A percentile compares a stretch with the other conserved stretches of the same genome.
Evolutionary conservation across 805 yeast genomes (phyloP).

Genomic region (Kluyveromyces wickerhamii): DNA sequence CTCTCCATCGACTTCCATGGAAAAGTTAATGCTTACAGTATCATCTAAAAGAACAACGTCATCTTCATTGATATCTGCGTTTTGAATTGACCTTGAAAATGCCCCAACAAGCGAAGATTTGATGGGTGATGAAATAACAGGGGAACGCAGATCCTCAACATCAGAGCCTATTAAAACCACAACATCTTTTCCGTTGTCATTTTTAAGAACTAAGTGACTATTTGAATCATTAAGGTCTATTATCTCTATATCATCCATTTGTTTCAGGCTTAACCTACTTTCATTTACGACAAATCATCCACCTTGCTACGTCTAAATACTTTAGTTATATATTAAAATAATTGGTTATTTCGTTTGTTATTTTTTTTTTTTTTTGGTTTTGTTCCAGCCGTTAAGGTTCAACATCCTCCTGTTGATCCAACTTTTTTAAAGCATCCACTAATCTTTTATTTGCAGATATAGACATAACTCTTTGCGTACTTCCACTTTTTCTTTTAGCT

Average conservation of each 20-base stretch:
- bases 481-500: constrained; percentile 13
- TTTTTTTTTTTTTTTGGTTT: too few species aligned
- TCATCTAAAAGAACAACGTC: constrained; percentile 2
- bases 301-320: too few species aligned
- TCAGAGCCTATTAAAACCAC: constrained; percentile 1
- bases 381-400: too few species aligned
- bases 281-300: too few species aligned
- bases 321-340: too few species aligned
- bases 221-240: constrained; percentile 4
- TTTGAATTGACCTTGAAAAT: neutral
- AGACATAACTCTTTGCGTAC: constrained; percentile 12
- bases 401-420: too few species aligned
- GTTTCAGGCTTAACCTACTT: too few species aligned
- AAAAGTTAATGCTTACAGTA: constrained; percentile 1
- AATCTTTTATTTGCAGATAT: constrained; percentile 23
- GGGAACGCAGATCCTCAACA: neutral
- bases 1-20: constrained; percentile 3
- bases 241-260: constrained; percentile 1
- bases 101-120: neutral
- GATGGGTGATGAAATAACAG: neutral
- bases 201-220: neutral
- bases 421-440: constrained; percentile 20
- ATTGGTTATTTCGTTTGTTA: too few species aligned
- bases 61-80: neutral
- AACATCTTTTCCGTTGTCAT: neutral